Conservation (phyloP, 805 yeast species). For the Zygosaccharomyces lentus region DNA sequence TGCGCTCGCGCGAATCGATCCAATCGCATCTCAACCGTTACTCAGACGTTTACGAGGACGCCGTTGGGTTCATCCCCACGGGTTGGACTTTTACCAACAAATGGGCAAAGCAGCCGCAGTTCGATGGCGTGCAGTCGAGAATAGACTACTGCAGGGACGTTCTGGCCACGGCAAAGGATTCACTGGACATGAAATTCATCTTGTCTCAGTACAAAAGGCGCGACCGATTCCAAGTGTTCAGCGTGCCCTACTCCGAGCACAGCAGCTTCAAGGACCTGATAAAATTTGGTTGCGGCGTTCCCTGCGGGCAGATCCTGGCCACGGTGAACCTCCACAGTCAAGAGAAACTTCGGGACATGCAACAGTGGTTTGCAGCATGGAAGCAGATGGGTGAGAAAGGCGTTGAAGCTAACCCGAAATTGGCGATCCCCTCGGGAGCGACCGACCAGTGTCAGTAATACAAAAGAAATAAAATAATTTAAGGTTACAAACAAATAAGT, state of each 20-base stretch:
- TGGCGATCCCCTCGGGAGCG: no score
- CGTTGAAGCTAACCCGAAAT: neutral
- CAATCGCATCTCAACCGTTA: slow-evolving; percentile 26
- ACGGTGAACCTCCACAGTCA: slow-evolving; percentile 57
- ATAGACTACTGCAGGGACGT: slow-evolving; percentile 16
- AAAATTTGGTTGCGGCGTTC: slow-evolving; percentile 52
- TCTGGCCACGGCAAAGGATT: slow-evolving; percentile 9
- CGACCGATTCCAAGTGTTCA: slow-evolving; percentile 45
- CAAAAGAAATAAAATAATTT: neutral
- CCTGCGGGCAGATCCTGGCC: slow-evolving; percentile 58
- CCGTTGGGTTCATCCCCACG: slow-evolving; percentile 79
- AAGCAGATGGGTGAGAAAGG: slow-evolving; percentile 15
- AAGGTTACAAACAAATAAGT: neutral
- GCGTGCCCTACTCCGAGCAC: slow-evolving; percentile 90
- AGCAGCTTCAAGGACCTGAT: slow-evolving; percentile 81
- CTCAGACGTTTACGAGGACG: slow-evolving; percentile 24
- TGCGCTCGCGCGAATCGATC: slow-evolving; percentile 37
- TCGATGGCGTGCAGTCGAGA: slow-evolving; percentile 16
- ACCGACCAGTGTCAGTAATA: neutral
- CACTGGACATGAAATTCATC: slow-evolving; percentile 19
- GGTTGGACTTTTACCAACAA: slow-evolving; percentile 72
- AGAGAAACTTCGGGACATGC: slow-evolving; percentile 29
- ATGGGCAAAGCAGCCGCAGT: slow-evolving; percentile 14
- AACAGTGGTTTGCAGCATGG: slow-evolving; percentile 38
- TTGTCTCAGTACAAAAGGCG: slow-evolving; percentile 33